Evolutionary conservation across 495 filamentous ascomycete species (phyloP).

Genomic region (Tuber magnatum): DNA sequence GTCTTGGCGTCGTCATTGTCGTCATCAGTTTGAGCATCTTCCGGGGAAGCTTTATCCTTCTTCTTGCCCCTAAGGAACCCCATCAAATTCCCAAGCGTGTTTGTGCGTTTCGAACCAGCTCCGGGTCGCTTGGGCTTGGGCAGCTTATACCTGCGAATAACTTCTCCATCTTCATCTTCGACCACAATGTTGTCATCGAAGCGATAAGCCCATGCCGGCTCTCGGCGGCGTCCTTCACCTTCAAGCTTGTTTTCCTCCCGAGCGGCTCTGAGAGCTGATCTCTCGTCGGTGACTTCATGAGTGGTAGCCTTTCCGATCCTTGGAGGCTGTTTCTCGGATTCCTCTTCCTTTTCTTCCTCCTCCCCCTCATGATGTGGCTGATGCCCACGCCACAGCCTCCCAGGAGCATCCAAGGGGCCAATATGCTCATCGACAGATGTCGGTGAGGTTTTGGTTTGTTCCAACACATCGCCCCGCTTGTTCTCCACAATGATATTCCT

Average conservation of each 20-base stretch:
- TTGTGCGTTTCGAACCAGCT: constrained; percentile 16
- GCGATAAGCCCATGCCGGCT: constrained; percentile 82
- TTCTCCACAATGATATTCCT: constrained; percentile 77
- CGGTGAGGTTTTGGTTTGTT: constrained; percentile 35
- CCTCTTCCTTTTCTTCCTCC: constrained; percentile 42
- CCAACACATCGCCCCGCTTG: constrained; percentile 75
- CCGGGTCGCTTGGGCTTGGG: constrained; percentile 40
- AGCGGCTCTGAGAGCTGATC: constrained; percentile 32
- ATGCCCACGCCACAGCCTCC: constrained; percentile 39
- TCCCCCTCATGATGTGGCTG: constrained; percentile 45
- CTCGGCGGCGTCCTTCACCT: constrained; percentile 40
- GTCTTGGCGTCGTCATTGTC: constrained; percentile 42
- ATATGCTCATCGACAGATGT: constrained; percentile 14
- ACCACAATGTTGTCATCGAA: constrained; percentile 81
- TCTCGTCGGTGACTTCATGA: constrained; percentile 36
- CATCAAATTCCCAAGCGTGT: constrained; percentile 10
- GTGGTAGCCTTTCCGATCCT: constrained; percentile 38
- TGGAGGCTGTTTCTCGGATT: not conserved
- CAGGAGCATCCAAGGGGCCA: constrained; percentile 21
- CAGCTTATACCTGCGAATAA: constrained; percentile 85
- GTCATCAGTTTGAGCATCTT: constrained; percentile 45
- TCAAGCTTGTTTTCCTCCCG: constrained; percentile 26
- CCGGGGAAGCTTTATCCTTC: constrained; percentile 52
- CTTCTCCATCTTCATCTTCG: constrained; percentile 94
- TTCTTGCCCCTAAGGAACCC: not conserved